Base-by-base conservation (phyloP, 371 early-diverging fungal species). In the Syncephalastrum monosporum region DNA sequence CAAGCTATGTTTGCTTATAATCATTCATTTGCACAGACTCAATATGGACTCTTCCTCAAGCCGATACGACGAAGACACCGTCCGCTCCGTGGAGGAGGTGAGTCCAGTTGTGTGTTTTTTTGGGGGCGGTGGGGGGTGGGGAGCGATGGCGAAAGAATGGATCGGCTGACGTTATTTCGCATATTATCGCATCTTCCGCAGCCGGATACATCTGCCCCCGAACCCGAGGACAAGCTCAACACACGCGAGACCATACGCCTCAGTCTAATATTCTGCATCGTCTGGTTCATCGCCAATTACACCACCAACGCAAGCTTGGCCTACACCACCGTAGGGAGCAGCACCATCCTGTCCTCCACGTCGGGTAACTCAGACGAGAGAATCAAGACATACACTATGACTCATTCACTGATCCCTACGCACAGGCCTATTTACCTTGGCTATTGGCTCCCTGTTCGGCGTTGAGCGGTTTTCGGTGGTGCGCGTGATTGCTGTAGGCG, bases 281-380 rank as follows among this genome's bases (percentile, higher is more conserved):
- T 92, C 24, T 91, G 93, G 91, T 93, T 91, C 70, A 61, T 74
- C 51, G 91, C 92, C 25, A 91, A 90, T 61, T 86, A 85, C 71
- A 74, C 84, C 5, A 87, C 82, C 33, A 93, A 91, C 59, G 84
- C 88, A 4, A 88, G 91, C 42, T 67, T 91, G 24, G 89, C 89
- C 3, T 87, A 88, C 58, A 92, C 92, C 4, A 81, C 83, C 4
- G 93, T 93, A n/a, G 88, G 89, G 4, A 89, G 87, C 62, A 83
- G 87, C 38, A 90, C 93, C 19, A 92, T 93, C 29, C 67, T 93
- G 25, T 74, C 87, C 19, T 87, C 90, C 12, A 90, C 87, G 64
- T 88, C 90, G 47, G 90, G 79, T 75, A 66, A 52, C n/a, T 12
- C 21, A 16, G 2, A 6, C 17, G 27, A 59, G 25, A 53, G 21